Base-by-base conservation (phyloP, 2,329 filamentous ascomycete species). In the Mycosphaerella sp. region DNA sequence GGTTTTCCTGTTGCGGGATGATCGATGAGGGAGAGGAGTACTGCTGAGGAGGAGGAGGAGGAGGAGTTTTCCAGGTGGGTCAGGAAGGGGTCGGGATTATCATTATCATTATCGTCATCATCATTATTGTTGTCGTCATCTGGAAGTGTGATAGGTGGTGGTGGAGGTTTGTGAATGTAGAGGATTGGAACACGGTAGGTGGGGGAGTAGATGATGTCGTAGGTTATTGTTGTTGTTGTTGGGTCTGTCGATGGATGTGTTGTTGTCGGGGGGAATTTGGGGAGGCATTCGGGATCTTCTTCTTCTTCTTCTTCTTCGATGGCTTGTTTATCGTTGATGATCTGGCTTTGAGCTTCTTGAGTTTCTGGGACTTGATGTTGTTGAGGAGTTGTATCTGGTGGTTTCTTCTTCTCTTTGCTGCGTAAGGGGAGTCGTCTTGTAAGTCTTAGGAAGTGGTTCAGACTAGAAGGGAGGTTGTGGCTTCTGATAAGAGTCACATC, bases 1-100 rank as follows among this genome's bases (percentile, higher is more conserved):
- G 90, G 89, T 55, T 84, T 71, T 51, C 86, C 86, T 55, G 84
- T 88, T 54, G 87, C 72, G 50, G 93, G 93, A 77, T 97, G 90
- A 71, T 95, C 84, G 83, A 62, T 59, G 54, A 63, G 55, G 52
- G 57, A 66, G 43, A 67, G 45, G 21, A 21, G 21, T 21, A 21
- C 2, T 21, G 21, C 2, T 21, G 21, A 21, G 21, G 21, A 21
- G 2, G 21, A 21, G 21, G 3, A 21, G 21, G 2, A 21, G 21
- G 21, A 21, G n/a, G n/a, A n/a, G n/a, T n/a, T n/a, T n/a, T n/a
- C n/a, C n/a, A n/a, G 21, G 21, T 21, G 21, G 21, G 21, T 21
- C 1, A 21, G 21, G 21, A 21, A 21, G 21, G 21, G 21, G 21
- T 21, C 21, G 21, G 2, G 2, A 2, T 21, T 21, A 21, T 21